A percentile compares a stretch with the other conserved stretches of the same genome.
Conservation (phyloP, 106 monocot genomes). For the Xerophyta viscosa region DNA sequence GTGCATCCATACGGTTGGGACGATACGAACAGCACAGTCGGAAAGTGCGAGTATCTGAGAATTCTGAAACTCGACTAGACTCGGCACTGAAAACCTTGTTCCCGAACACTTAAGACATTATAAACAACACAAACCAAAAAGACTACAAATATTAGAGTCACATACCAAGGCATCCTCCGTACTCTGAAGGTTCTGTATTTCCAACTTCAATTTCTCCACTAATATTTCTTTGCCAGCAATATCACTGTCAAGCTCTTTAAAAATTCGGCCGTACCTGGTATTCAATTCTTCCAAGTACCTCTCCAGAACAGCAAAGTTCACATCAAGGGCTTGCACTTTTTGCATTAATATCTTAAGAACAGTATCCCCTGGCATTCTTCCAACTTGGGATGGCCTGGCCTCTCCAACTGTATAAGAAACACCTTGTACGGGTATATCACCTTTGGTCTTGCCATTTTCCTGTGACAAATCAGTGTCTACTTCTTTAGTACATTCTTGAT, state of each 20-base stretch:
- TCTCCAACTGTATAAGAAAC: constrained; percentile 20
- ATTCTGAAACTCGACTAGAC: too few relatives aligned
- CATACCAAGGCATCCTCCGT: constrained; percentile 48
- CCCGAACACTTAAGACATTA: too few relatives aligned
- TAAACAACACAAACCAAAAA: too few relatives aligned
- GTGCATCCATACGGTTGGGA: too few relatives aligned
- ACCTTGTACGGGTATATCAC: constrained; percentile 16
- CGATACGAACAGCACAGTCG: too few relatives aligned
- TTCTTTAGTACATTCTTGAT: constrained; percentile 13
- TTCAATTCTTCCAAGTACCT: constrained; percentile 77
- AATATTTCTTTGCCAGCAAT: constrained; percentile 31
- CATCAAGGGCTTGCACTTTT: constrained; percentile 67
- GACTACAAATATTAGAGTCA: too few relatives aligned
- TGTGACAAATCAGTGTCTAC: constrained; percentile 15
- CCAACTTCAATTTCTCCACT: constrained; percentile 39
- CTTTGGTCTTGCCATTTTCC: constrained; percentile 21
- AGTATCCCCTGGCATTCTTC: constrained; percentile 78
- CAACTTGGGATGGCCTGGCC: constrained; percentile 41
- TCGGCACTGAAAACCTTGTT: too few relatives aligned
- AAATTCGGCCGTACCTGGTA: constrained; percentile 59
- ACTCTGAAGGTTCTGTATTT: constrained; percentile 44
- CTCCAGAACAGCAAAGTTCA: constrained; percentile 80
- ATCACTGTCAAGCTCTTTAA: constrained; percentile 76
- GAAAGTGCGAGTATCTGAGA: too few relatives aligned
- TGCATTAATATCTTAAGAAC: constrained; percentile 88